Base-by-base conservation (phyloP, 345 rosid species). In the Geranium rotundifolium region DNA sequence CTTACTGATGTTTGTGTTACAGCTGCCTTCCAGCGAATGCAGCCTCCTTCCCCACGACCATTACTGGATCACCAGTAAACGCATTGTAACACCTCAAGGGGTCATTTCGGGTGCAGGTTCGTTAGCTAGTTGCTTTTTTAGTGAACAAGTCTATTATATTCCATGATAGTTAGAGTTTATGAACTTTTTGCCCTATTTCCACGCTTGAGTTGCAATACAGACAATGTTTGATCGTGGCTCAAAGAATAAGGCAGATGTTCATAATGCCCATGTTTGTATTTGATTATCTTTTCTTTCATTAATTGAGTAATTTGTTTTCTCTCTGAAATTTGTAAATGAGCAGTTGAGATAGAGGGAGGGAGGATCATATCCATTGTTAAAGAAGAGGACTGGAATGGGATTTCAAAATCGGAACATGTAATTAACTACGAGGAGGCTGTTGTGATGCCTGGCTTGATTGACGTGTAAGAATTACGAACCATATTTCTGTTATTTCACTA, bases 381-480 rank as follows among this genome's bases (percentile, higher is more conserved):
- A 70, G 83, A 84, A 71, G 83, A 50, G 12, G 87, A 88, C 69
- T 93, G 91, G 91, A 66, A 41, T 50, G 77, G 69, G 60, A 63
- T 68, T 27, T 75, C 75, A 60, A 80, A 76, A 67, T 61, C 74
- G 63, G 84, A 52, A 27, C 71, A 82, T 58, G 75, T 81, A 39
- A 58, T 91, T 61, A 87, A 92, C 61, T 89, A 84, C 70, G 95
- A 85, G 31, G 86, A 92, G 58, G 96, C 96, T 59, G 95, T 92
- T 10, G 74, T 89, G 69, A 87, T 92, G 98, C 98, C 98, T 62
- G 98, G 98, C 62, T 70, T 92, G 74, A 68, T 92, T 71, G 98
- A 92, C 65, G 95, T 87, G 98, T 92, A 79, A 71, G 90, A 15
- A 4, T 59, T 55, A 18, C 20, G 7, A 55, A n/a, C 17, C 57